Percentiles rank a stretch among this genome's conserved stretches.
phyloP scores from a whole-genome alignment of 257 asterid genomes.

The Voacanga thouarsii region DNA sequence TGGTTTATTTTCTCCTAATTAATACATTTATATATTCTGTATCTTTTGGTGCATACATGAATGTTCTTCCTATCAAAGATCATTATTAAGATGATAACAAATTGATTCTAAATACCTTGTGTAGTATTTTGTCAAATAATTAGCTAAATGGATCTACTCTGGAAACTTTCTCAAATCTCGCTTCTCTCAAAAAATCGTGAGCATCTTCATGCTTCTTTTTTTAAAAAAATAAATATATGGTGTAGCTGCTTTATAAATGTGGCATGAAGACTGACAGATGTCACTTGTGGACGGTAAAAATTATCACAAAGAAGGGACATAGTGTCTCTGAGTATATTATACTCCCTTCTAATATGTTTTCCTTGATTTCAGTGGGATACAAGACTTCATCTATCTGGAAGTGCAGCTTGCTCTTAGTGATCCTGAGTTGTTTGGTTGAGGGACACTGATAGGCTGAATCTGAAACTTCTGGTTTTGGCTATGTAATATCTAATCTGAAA shows the following conservation, averaged over 20 bases:
- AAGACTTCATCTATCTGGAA: too few species aligned
- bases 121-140: conserved; percentile 45
- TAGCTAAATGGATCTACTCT: conserved; percentile 42
- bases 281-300: not conserved
- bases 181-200: conserved; percentile 45
- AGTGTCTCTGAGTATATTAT: not conserved
- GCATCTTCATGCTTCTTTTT: conserved; percentile 15
- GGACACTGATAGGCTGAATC: too few species aligned
- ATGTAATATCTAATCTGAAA: too few species aligned
- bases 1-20: not conserved
- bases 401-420: too few species aligned
- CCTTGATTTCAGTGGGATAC: too few species aligned
- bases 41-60: not conserved
- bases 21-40: not conserved
- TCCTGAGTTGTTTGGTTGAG: too few species aligned
- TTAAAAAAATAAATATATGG: not conserved
- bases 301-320: not conserved
- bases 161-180: conserved; percentile 31
- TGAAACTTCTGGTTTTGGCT: too few species aligned
- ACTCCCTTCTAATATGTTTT: too few species aligned
- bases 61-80: not conserved
- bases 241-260: not conserved
- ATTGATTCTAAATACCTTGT: conserved; percentile 9
- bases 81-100: not conserved
- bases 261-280: not conserved